Conservation (phyloP, 2,329 filamentous ascomycete genomes). For the Cryphonectria japonica region DNA sequence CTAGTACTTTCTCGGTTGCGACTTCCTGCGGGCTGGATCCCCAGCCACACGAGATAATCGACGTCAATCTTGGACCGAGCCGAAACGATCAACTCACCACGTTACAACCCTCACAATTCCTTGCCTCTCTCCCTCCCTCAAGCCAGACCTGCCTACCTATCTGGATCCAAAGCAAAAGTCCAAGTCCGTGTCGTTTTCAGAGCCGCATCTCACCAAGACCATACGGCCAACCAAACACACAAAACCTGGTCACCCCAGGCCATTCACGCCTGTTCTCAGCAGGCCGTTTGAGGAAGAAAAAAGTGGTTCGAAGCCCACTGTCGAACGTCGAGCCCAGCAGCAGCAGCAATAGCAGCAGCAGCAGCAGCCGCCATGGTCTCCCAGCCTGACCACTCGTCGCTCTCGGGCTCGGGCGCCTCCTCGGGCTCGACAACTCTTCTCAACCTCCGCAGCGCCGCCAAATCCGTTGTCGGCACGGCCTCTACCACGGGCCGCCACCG, state of each 20-base stretch:
- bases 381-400: constrained; percentile 37
- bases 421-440: constrained; percentile 35
- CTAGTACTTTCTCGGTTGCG: neutral
- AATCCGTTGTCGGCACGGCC: constrained; percentile 37
- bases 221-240: neutral
- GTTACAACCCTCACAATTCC: no score
- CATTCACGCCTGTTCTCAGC: neutral
- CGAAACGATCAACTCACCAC: neutral
- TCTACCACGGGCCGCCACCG: constrained; percentile 32
- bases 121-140: neutral
- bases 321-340: neutral
- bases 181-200: neutral
- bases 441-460: constrained; percentile 39
- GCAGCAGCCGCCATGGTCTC: constrained; percentile 38
- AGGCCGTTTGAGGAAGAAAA: neutral
- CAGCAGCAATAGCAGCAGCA: neutral
- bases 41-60: constrained; percentile 16
- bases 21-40: constrained; percentile 9
- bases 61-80: constrained; percentile 4
- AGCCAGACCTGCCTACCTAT: neutral
- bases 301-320: neutral
- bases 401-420: constrained; percentile 25
- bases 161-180: neutral
- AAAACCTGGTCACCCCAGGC: constrained; percentile 5
- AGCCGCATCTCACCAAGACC: neutral